Base-by-base conservation (phyloP, 768 basidiomycete genomes). In the Infundibulicybe gibba region DNA sequence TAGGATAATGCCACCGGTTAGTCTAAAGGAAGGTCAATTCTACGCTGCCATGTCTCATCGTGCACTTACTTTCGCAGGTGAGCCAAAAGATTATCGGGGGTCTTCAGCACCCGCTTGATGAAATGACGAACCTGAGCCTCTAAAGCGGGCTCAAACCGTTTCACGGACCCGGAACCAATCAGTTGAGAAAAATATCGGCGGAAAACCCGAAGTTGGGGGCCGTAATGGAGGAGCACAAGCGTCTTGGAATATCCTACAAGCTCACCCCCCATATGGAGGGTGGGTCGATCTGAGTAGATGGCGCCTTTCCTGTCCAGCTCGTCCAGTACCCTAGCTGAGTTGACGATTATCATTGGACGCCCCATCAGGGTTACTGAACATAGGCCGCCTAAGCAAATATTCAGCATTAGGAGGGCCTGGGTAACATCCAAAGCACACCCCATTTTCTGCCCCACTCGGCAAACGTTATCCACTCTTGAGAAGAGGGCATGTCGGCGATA, bases 1-100 rank as follows among this genome's bases (percentile, higher is more conserved):
- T 41, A 83, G 54, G 17, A 83, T 80, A 32, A 81, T 72, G 9
- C 71, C 68, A 3, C 80, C 79, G 12, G 79, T 72, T 32, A 77
- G 63, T 38, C 76, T 78, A 35, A 17, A 13, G 12, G 25, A 25
- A 8, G 25, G 25, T 25, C 25, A 25, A 25, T 25, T 3, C 25
- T 3, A 25, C 4, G 25, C 25, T 25, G 25, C 8, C 8, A 4
- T 25, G 25, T 25, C 8, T 4, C 8, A 25, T 25, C n/a, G 17
- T 9, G 16, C 6, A 60, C 68, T 52, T 43, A 75, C 74, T 71
- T 75, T 31, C 75, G 69, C 41, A 77, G 57, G 50, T 75, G 62
- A 6, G 45, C 40, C 48, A 64, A 62, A 20, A 70, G 43, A 25
- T 66, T 55, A 32, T 55, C 57, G 1, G 65, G 64, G 14, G 65